Evolutionary conservation across 2,329 filamentous ascomycete genomes (phyloP).

Genomic region (Cladosporium sp.): DNA sequence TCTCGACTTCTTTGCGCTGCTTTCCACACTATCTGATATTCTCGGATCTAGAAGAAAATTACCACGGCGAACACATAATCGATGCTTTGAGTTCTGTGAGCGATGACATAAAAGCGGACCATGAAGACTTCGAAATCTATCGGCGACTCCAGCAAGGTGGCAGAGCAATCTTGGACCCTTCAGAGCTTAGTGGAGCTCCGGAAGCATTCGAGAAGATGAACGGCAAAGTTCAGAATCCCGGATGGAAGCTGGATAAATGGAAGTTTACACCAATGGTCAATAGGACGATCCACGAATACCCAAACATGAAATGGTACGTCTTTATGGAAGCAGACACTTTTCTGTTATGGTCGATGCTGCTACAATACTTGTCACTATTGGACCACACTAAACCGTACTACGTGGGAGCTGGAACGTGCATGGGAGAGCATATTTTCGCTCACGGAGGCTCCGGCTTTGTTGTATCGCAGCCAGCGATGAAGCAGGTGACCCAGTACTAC

Average conservation of each 20-base stretch:
- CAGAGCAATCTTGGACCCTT: constrained; percentile 32
- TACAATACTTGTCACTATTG: constrained; percentile 54
- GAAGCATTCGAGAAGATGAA: not conserved
- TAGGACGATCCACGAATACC: constrained; percentile 39
- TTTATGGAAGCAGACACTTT: constrained; percentile 63
- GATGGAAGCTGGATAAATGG: constrained; percentile 40
- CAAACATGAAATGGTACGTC: constrained; percentile 58
- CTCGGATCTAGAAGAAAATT: constrained; percentile 57
- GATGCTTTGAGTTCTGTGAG: constrained; percentile 40
- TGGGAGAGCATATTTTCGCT: constrained; percentile 42
- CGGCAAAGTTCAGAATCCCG: constrained; percentile 16
- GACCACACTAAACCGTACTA: constrained; percentile 52
- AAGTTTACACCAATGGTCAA: constrained; percentile 42
- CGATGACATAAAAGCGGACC: constrained; percentile 31
- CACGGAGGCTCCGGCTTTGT: constrained; percentile 47
- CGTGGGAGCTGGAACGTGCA: constrained; percentile 7
- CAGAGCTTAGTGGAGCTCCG: constrained; percentile 21
- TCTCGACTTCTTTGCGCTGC: constrained; percentile 56
- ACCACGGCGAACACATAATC: constrained; percentile 43
- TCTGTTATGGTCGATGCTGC: constrained; percentile 53
- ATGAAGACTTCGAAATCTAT: constrained; percentile 41
- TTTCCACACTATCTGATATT: constrained; percentile 58
- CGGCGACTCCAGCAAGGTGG: constrained; percentile 36
- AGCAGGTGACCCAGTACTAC: constrained; percentile 39
- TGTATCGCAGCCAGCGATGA: constrained; percentile 43